Base-by-base conservation (phyloP, 2,329 filamentous ascomycete species). In the Verticillium dahliae region DNA sequence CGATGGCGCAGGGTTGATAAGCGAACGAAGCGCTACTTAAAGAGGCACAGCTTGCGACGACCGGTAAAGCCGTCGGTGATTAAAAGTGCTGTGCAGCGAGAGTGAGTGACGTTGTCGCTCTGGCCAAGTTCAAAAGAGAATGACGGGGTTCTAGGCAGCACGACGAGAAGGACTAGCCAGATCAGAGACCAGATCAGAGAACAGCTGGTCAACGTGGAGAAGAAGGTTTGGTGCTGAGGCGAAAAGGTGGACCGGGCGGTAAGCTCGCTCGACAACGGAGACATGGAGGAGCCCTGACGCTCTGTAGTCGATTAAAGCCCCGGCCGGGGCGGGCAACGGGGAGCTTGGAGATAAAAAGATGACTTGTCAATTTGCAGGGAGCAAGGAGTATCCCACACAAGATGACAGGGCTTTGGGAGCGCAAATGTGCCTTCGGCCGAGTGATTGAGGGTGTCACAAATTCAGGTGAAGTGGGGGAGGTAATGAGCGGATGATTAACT, bases 391-490 rank as follows among this genome's bases (percentile, higher is more conserved):
- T 50, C 45, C 45, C 18, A n/a, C 18, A 22, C 45, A 27, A 50
- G 45, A 50, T 50, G 45, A 50, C n/a, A 50, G 54, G 54, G 54
- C 33, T 56, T 35, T 31, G 15, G 10, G 54, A 34, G 34, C 33
- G 54, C 33, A 56, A 35, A 13, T 34, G 33, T 13, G 54, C 10
- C 58, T 22, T 59, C 58, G 58, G 58, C 58, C 58, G 58, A 59
- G 45, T 59, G 58, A 59, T 59, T 27, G 57, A 41, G 33, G 22
- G 39, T 59, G 58, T 59, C 58, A 45, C 58, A 33, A 59, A 45
- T 59, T 59, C 58, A 59, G 58, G 58, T 59, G 58, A 59, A 37
- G 58, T 59, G 58, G 58, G 58, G 58, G 45, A 50, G 45, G 45
- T 50, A 50, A 50, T 50, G 45, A 50, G 45, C 45, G n/a, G 45